A percentile compares a stretch with the other conserved stretches of the same genome.
Evolutionary conservation across 768 basidiomycete species (phyloP).

Genomic region (Hericium coralloides): DNA sequence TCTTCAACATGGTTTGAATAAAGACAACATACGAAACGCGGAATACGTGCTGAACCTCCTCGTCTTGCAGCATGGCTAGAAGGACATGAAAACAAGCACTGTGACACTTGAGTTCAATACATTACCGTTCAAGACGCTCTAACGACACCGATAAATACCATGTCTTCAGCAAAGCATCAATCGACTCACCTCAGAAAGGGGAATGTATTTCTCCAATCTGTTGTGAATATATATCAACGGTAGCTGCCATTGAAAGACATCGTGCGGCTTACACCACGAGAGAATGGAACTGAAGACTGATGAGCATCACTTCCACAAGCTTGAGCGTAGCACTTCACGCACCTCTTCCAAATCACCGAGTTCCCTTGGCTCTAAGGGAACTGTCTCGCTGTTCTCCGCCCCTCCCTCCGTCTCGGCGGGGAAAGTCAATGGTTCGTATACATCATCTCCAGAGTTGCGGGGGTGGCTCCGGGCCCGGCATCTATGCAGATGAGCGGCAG

Average conservation of each 20-base stretch:
- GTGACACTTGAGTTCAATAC: neutral
- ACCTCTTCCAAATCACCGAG: slow-evolving; percentile 1
- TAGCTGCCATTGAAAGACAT: neutral
- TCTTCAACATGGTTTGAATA: no score
- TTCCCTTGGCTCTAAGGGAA: no score
- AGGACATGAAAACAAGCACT: neutral
- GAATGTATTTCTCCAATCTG: slow-evolving; percentile 6
- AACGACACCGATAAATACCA: neutral
- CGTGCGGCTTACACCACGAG: neutral
- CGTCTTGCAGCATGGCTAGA: slow-evolving; percentile 7
- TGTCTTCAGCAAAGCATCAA: neutral
- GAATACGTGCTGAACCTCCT: slow-evolving; percentile 8
- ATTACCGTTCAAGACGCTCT: neutral
- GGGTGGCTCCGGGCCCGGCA: slow-evolving; percentile 2
- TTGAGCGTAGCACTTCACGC: neutral
- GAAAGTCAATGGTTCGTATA: neutral
- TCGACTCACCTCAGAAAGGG: neutral
- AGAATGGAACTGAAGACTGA: neutral
- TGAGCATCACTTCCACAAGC: neutral
- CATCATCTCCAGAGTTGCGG: neutral
- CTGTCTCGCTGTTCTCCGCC: no score
- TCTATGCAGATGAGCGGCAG: neutral
- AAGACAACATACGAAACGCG: slow-evolving; percentile 7
- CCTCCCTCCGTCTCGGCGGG: neutral
- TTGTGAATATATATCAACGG: neutral